Percentiles rank a stretch among this genome's conserved stretches.
phyloP scores from a whole-genome alignment of 768 basidiomycete species.

The Leucosporidium creatinivorum region DNA sequence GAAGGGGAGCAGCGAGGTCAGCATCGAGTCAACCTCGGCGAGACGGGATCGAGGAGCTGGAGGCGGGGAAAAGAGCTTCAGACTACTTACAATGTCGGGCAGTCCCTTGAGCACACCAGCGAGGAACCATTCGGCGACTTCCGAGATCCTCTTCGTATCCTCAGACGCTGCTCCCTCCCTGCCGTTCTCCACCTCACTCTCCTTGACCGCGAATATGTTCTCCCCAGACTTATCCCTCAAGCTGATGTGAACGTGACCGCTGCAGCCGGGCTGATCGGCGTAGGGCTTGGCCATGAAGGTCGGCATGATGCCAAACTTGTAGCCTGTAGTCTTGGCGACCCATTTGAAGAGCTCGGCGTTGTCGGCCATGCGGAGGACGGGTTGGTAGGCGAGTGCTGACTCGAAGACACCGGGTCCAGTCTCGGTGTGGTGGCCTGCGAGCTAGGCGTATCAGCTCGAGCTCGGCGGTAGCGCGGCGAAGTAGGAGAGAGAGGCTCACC shows the following conservation, averaged over 20 bases:
- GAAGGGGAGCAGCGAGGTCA: not conserved
- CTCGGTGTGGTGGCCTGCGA: slow-evolving; percentile 48
- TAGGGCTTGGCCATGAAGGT: slow-evolving; percentile 58
- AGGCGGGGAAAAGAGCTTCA: not conserved
- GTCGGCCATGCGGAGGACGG: slow-evolving; percentile 73
- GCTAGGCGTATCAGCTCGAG: not conserved
- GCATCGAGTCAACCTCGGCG: not conserved
- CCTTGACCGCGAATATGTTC: slow-evolving; percentile 71
- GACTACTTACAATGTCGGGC: slow-evolving; percentile 60
- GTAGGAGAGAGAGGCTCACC: slow-evolving; percentile 59
- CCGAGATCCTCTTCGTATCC: slow-evolving; percentile 76
- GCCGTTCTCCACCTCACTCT: slow-evolving; percentile 54
- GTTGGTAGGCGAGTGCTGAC: slow-evolving; percentile 77
- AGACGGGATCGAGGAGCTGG: not conserved
- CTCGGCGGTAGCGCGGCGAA: not conserved
- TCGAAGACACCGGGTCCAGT: slow-evolving; percentile 52
- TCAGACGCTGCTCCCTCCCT: slow-evolving; percentile 63
- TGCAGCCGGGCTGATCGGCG: slow-evolving; percentile 80
- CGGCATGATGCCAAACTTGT: slow-evolving; percentile 78
- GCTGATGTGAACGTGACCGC: slow-evolving; percentile 92
- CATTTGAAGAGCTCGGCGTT: slow-evolving; percentile 91
- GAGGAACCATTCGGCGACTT: slow-evolving; percentile 84
- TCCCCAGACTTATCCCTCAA: slow-evolving; percentile 59
- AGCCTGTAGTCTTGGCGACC: slow-evolving; percentile 81
- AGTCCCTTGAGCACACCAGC: slow-evolving; percentile 85